These are phyloP conservation scores for Phytophthora quininea DNA, from an alignment of 352 stramenopile genomes.

Conservation along the genomic window DNA sequence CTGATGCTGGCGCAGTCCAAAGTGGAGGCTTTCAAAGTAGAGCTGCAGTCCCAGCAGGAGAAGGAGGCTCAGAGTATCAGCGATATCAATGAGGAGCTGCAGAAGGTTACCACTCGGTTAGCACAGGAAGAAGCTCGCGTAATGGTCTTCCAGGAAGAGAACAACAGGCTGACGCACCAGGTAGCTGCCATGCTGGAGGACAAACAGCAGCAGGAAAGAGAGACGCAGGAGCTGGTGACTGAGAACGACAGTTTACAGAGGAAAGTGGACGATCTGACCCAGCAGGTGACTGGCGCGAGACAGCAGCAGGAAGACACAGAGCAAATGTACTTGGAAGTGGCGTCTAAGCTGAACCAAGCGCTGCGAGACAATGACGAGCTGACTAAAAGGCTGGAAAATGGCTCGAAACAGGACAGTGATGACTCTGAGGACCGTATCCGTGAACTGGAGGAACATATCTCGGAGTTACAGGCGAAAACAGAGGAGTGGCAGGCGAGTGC, in stretches of 20 bases:
- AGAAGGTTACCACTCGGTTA: conserved; percentile 31
- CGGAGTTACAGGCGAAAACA: conserved; percentile 7
- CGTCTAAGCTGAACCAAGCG: conserved; percentile 65
- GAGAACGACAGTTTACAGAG: conserved; percentile 34
- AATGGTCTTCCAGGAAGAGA: conserved; percentile 65
- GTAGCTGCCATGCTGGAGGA: conserved; percentile 47
- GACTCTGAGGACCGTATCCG: not conserved
- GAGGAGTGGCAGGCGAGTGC: conserved; percentile 8
- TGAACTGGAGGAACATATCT: conserved; percentile 18
- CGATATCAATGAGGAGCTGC: conserved; percentile 38
- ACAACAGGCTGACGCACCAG: conserved; percentile 53
- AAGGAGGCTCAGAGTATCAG: conserved; percentile 36
- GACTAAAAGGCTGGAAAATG: conserved; percentile 5
- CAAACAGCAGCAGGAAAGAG: conserved; percentile 56
- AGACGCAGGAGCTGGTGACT: conserved; percentile 34
- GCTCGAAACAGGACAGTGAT: not conserved
- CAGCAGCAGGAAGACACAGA: conserved; percentile 68
- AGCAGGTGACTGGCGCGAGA: conserved; percentile 44
- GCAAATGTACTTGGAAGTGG: conserved; percentile 58
- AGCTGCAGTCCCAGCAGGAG: conserved; percentile 44
- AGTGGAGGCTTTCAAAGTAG: conserved; percentile 60
- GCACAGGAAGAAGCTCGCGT: conserved; percentile 54
- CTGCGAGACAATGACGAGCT: conserved; percentile 46
- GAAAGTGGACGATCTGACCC: conserved; percentile 53
- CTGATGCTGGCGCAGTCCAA: conserved; percentile 51